phyloP scores from a whole-genome alignment of 2,329 filamentous ascomycete species.

The Monilinia aucupariae region DNA sequence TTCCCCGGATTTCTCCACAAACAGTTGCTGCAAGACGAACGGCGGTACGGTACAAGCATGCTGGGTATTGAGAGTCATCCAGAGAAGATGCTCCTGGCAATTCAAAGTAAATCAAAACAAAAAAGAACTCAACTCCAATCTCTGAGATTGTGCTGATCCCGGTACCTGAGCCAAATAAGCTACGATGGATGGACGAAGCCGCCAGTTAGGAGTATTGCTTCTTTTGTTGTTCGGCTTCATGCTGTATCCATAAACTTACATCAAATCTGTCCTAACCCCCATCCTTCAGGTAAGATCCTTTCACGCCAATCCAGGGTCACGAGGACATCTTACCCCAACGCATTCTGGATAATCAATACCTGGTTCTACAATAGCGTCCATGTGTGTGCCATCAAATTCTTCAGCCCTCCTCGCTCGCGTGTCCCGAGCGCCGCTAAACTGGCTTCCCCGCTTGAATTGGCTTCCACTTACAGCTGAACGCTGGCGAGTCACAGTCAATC shows the following conservation, averaged over 20 bases:
- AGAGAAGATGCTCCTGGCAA: neutral
- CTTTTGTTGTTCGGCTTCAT: neutral
- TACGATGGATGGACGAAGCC: neutral
- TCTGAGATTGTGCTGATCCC: neutral
- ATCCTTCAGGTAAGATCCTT: slow-evolving; percentile 1
- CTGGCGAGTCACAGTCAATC: slow-evolving; percentile 5
- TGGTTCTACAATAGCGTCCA: neutral
- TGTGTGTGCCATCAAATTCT: neutral
- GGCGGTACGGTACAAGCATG: neutral
- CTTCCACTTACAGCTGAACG: neutral
- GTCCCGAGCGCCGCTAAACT: too few relatives aligned
- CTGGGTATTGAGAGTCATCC: neutral
- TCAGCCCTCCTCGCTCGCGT: neutral
- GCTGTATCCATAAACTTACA: neutral
- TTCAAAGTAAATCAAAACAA: neutral
- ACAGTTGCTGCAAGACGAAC: neutral
- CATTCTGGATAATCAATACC: neutral
- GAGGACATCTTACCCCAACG: neutral
- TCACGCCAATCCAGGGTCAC: neutral
- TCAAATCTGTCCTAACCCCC: neutral
- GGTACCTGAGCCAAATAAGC: neutral
- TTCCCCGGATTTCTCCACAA: slow-evolving; percentile 7
- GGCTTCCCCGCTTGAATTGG: too few relatives aligned
- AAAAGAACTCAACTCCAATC: neutral
- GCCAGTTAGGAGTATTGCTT: too few relatives aligned